Evolutionary conservation across 768 basidiomycete species (phyloP).

Genomic region (Mrakia hoshinonis): DNA sequence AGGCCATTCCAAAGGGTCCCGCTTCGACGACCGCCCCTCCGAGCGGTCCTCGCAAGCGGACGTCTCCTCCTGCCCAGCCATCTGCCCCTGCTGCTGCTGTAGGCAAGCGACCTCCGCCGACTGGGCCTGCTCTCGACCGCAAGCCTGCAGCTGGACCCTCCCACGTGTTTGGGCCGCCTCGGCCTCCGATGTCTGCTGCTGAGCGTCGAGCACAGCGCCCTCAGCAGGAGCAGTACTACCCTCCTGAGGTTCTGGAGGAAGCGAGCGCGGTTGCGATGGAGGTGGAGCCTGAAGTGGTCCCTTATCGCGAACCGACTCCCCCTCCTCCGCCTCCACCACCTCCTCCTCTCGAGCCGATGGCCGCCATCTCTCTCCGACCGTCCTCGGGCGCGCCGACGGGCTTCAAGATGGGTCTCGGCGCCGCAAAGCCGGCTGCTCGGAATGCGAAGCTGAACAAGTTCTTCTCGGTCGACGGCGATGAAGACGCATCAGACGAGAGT

Average conservation of each 20-base stretch:
- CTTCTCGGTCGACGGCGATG: not conserved
- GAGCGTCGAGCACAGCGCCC: not conserved
- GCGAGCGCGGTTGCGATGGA: not conserved
- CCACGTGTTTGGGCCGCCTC: slow-evolving; percentile 6
- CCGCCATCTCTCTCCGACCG: slow-evolving; percentile 13
- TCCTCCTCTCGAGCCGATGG: not conserved
- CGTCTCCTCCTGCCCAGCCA: not conserved
- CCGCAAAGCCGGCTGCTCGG: not conserved
- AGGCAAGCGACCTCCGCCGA: not conserved
- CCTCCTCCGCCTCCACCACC: not conserved
- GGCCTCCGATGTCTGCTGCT: slow-evolving; percentile 3
- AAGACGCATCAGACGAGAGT: not conserved
- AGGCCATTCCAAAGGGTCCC: not conserved
- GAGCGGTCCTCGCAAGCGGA: not conserved
- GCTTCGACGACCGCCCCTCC: not conserved
- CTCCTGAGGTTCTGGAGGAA: not conserved
- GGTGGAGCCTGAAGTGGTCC: not conserved
- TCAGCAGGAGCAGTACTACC: not conserved
- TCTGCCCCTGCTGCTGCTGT: not conserved
- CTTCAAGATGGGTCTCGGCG: slow-evolving; percentile 10
- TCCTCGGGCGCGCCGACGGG: not conserved
- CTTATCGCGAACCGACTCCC: not conserved
- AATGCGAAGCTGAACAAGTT: slow-evolving; percentile 4
- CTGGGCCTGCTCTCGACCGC: not conserved
- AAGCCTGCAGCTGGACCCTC: not conserved